Evolutionary conservation across 768 basidiomycete genomes (phyloP), one percentile per base, ranked within the genome.

Genomic region (Rhodotorula diobovata): DNA sequence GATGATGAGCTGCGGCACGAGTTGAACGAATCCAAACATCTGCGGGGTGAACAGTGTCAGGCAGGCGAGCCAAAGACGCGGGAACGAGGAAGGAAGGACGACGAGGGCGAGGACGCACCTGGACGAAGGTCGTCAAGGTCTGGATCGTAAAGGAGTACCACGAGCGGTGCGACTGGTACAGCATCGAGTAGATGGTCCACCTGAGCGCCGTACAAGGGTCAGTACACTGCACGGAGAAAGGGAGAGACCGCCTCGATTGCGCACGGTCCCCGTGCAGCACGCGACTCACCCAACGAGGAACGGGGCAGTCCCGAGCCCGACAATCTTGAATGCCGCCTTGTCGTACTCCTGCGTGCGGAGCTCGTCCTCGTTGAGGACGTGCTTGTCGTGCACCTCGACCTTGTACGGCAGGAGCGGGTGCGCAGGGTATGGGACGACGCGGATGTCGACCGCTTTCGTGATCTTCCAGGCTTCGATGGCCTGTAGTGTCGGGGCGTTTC

Each of bases 321-420:
- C 95, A 79, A 93, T 92, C 79, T 88, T 88, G 88, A 96, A 97
- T 10, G 95, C 95, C 63, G 95, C 84, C 75, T 86, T 86, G 83
- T 98, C 95, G 79, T 82, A 96, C 88, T 97, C 93, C 80, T 97
- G 93, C 18, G 95, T 97, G 82, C 90, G 94, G 84, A 90, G 93
- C 82, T 99, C 96, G 78, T 97, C 94, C 78, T 96, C 94, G 73
- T 85, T 90, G n/a, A 97, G 84, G 62, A 93, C 88, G 78, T 98
- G 93, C 81, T 97, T 98, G 83, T 98, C 96, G 84, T 87, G 90
- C 77, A 98, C 87, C 50, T 87, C 85, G 68, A 98, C 76, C 79
- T 83, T 85, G 82, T 93, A 94, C 28, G 93, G 93, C 39, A 97
- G 76, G 63, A 83, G 69, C 30, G 89, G 87, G 32, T 89, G 89